Evolutionary conservation across 345 rosid genomes (phyloP), one percentile per base, ranked within the genome.

Genomic region (Linum usitatissimum): DNA sequence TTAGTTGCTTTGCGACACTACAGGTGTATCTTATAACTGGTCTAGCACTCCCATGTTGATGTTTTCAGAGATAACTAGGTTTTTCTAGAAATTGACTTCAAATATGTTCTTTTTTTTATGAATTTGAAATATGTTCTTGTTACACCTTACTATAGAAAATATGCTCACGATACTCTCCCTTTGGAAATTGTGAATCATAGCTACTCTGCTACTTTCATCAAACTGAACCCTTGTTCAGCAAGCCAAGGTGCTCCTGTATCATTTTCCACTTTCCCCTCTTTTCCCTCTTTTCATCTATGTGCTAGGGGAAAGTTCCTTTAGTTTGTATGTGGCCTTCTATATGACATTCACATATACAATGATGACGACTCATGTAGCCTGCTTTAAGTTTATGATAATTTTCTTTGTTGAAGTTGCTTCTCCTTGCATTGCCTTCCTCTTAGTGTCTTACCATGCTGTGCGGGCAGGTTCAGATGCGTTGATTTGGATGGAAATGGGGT

Each of bases 401-500:
- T 45, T 45, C 51, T 7, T 6, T 45, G 17, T 7, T 45, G 51
- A 45, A 45, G 15, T 45, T 45, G 51, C 51, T 6, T 45, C 51
- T 45, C 2, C 51, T 45, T 45, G 14, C 51, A 45, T 45, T 45
- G 4, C 8, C 8, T 45, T 45, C 17, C 15, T 15, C 13, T 6
- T 45, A 23, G 51, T 45, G 14, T 45, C 15, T 45, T 45, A 45
- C 51, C 17, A 10, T 45, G 13, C 51, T 45, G 51, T 45, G 10
- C 17, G 51, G 51, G 51, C 59, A 55, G 59, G 59, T 55, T 55
- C 59, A 55, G 18, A 28, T 55, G 59, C 59, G 18, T 55, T 18
- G 59, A 55, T 55, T 55, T 55, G 59, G 59, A 55, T 19, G 59
- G 28, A 9, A 55, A 55, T 55, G 59, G 59, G 3, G 30, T 55